Conservation (phyloP, 2,329 filamentous ascomycete species). For the Trichoderma citrinoviride region DNA sequence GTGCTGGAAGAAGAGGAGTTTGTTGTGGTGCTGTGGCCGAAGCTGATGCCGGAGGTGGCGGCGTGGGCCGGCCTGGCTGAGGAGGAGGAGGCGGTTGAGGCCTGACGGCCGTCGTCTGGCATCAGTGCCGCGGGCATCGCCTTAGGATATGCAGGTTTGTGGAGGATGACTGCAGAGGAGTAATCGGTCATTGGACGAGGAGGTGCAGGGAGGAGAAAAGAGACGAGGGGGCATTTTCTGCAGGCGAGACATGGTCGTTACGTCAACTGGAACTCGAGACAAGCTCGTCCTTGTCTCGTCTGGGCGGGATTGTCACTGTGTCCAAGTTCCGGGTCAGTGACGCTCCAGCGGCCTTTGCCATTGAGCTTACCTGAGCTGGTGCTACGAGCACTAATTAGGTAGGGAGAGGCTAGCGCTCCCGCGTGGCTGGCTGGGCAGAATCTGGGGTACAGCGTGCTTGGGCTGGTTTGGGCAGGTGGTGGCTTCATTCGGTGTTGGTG, state of each 20-base stretch:
- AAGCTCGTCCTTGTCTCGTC: background rate
- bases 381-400: too few relatives aligned
- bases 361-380: too few relatives aligned
- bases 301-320: background rate
- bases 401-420: conserved; percentile 18
- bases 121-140: conserved; percentile 20
- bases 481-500: background rate
- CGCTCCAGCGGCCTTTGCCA: conserved; percentile 12
- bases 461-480: conserved; percentile 14
- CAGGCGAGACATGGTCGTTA: conserved; percentile 7
- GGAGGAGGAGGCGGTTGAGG: conserved; percentile 3
- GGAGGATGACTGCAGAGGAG: conserved; percentile 5
- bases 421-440: conserved; percentile 9
- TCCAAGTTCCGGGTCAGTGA: too few relatives aligned
- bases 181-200: background rate
- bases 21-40: background rate
- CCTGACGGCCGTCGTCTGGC: conserved; percentile 25
- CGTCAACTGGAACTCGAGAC: conserved; percentile 20
- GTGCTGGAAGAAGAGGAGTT: too few relatives aligned
- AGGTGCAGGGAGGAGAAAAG: conserved; percentile 5
- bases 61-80: conserved; percentile 12
- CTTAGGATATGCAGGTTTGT: conserved; percentile 12
- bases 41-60: conserved; percentile 19
- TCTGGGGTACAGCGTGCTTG: conserved; percentile 20
- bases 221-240: background rate